Base-by-base conservation (phyloP, 306 rosid species). In the Quercus ilex region DNA sequence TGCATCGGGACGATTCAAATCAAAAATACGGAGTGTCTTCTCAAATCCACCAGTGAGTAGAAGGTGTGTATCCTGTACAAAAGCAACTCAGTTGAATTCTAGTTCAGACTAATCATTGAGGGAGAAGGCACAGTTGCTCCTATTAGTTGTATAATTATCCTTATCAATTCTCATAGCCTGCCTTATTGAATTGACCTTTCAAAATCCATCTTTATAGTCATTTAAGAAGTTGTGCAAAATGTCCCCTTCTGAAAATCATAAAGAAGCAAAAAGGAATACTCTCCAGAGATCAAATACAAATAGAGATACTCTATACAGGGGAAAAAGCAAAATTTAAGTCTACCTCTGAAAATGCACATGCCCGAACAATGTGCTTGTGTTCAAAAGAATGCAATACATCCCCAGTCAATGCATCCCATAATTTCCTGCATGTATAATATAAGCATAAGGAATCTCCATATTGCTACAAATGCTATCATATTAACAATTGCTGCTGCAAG, bases 291-390 rank as follows among this genome's bases (percentile, higher is more conserved):
- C 53, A 49, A 49, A 49, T 49, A 49, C 53, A 49, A 49, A 49
- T 0, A 49, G 53, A 49, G 15, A 49, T 49, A 49, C 0, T 49
- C 53, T 17, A 33, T 26, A 58, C 5, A 20, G 62, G 13, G 3
- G 30, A 25, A 33, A 17, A 74, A 68, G 2, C 46, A 59, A 62
- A 53, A 15, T n/a, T 28, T 38, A 81, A 74, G 51, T 28, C 69
- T 82, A 93, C 99, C 99, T 96, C 96, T 26, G 99, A 93, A 77
- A 96, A 93, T 8, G 96, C 88, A 83, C 98, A 96, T 73, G 99
- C 98, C 63, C 99, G 93, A 74, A 87, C 99, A 83, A 96, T 96
- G 89, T 96, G 99, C 83, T 96, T 96, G 85, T 96, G 99, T 74
- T 96, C 99, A 82, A 96, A 96, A 58, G 97, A 90, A 79, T 96